Evolutionary conservation across 345 rosid species (phyloP).

Genomic region (Salix viminalis): DNA sequence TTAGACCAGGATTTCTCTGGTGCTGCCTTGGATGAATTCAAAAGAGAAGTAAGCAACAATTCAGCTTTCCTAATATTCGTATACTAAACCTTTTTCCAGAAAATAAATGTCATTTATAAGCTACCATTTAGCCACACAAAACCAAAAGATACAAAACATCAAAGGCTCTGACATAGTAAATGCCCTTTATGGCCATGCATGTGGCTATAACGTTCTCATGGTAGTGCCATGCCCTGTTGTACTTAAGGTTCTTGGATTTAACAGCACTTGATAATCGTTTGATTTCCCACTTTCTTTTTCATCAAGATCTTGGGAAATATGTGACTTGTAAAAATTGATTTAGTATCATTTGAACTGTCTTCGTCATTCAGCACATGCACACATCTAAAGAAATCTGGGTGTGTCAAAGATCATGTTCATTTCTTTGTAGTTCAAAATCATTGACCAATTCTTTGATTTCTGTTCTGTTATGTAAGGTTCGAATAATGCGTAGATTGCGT

Average conservation of each 20-base stretch:
- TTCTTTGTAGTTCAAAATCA: constrained; percentile 1
- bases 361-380: neutral
- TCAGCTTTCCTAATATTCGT: constrained; percentile 13
- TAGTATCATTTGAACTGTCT: neutral
- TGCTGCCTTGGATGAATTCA: constrained; percentile 93
- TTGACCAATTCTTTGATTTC: constrained; percentile 1
- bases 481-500: constrained; percentile 95
- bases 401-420: constrained; percentile 7
- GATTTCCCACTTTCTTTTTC: neutral
- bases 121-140: neutral
- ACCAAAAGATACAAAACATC: neutral
- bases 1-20: constrained; percentile 99
- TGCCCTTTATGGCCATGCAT: neutral
- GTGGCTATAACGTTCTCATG: neutral
- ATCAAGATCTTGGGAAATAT: neutral
- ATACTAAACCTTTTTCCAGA: neutral
- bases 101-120: neutral
- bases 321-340: neutral
- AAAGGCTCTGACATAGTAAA: neutral
- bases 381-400: neutral
- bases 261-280: neutral
- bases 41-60: constrained; percentile 78
- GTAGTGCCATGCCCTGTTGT: neutral
- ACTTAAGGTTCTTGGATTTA: neutral
- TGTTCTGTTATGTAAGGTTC: constrained; percentile 51